phyloP scores from a whole-genome alignment of 169 alveolate genomes.

The Cryptosporidium parvum region DNA sequence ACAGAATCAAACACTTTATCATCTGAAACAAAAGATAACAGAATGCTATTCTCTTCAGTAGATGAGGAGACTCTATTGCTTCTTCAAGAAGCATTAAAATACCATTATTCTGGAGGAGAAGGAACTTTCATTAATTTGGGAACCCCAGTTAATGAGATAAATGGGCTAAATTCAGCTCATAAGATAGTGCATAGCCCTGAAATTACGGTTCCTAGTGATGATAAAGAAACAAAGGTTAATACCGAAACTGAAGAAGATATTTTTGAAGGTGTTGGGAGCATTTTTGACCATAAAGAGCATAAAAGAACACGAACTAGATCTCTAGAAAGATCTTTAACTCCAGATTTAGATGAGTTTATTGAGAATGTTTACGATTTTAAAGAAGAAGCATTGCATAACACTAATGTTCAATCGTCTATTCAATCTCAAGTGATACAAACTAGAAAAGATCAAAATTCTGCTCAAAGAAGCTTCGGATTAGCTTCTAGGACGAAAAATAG shows the following conservation, averaged over 20 bases:
- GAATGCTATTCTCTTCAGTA: background rate
- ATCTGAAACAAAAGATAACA: background rate
- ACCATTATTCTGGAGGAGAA: conserved; percentile 2
- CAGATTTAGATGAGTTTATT: conserved; percentile 22
- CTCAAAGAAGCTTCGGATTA: background rate
- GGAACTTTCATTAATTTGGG: conserved; percentile 1
- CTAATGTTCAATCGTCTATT: background rate
- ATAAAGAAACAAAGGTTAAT: too few relatives aligned
- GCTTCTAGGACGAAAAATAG: background rate
- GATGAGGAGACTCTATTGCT: conserved; percentile 19
- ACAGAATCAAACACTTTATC: background rate
- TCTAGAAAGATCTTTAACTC: conserved; percentile 45
- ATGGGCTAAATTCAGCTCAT: background rate
- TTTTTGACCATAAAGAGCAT: background rate
- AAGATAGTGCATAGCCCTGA: background rate
- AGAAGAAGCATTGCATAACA: background rate
- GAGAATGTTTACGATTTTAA: conserved; percentile 13
- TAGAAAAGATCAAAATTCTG: background rate
- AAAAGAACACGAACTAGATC: conserved; percentile 20
- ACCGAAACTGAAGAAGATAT: conserved; percentile 31
- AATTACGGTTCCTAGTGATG: background rate
- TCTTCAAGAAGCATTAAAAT: conserved; percentile 16
- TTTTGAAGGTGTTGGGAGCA: conserved; percentile 29
- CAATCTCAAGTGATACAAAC: background rate
- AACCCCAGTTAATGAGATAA: too few relatives aligned